Base-by-base conservation (phyloP, 2,329 filamentous ascomycete species). In the Penicillium sclerotigenum region DNA sequence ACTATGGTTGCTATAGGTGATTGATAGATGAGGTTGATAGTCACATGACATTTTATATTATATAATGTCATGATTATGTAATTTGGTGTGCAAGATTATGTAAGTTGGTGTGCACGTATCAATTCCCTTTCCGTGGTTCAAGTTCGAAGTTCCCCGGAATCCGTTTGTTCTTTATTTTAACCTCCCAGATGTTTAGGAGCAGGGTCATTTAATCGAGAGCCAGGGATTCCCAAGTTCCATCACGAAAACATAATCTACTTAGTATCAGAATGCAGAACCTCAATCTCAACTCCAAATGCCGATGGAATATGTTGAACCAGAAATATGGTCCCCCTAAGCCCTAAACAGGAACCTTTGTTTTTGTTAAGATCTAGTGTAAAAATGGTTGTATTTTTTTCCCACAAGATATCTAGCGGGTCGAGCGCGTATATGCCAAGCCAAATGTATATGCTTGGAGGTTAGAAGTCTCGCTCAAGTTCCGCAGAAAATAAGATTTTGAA, bases 401-500 rank as follows among this genome's bases (percentile, higher is more conserved):
- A n/a, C n/a, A n/a, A n/a, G 3, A 41, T 26, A 26, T 11, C 22
- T 11, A 9, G 10, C 10, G 4, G 38, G 22, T 11, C 14, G 13
- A 26, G 38, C 22, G 8, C 22, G 22, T n/a, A n/a, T n/a, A n/a
- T n/a, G 40, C 40, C 40, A 42, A 42, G 40, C 16, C 9, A 42
- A 26, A 26, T n/a, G 14, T 42, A 42, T n/a, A 28, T n/a, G 14
- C 5, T 11, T 28, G 22, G 9, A 26, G 18, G 13, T 16, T 41
- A 9, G 4, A 14, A 26, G 22, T 26, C 9, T 26, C 16, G 22
- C 16, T 26, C 9, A n/a, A 1, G 5, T n/a, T 10, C 16, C 22
- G 14, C 9, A 3, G 18, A 10, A 8, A 46, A 46, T 13, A 65
- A 63, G 9, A n/a, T 10, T 38, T 41, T 41, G 38, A 14, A 22